Conservation (phyloP, 176 grass and related monocot species). For the Ensete ventricosum region DNA sequence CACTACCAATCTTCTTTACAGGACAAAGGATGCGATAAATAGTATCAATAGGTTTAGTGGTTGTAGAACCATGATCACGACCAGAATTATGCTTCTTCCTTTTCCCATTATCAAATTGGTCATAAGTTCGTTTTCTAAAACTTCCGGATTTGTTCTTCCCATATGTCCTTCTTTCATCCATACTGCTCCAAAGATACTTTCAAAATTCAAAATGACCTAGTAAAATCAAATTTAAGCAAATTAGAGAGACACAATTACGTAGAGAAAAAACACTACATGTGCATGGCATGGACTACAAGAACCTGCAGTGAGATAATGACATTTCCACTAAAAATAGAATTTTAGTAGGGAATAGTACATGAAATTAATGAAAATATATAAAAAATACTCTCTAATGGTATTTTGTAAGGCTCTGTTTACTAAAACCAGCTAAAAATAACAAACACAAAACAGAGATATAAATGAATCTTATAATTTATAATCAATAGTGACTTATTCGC, state of each 20-base stretch:
- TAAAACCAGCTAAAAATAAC: too few species aligned
- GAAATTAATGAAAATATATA: too few species aligned
- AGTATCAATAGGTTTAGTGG: slow-evolving; percentile 66
- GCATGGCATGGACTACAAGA: neutral
- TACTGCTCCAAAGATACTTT: neutral
- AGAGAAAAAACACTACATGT: neutral
- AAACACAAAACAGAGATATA: too few species aligned
- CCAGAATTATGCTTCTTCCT: slow-evolving; percentile 54
- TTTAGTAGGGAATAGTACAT: too few species aligned
- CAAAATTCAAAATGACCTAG: neutral
- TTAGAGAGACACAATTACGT: neutral
- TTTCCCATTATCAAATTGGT: slow-evolving; percentile 52
- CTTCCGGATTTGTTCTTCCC: slow-evolving; percentile 5
- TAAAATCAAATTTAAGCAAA: neutral
- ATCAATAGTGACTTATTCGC: too few species aligned
- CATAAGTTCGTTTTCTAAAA: slow-evolving; percentile 8
- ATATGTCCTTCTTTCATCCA: neutral
- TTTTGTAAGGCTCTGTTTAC: too few species aligned
- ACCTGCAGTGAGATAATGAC: neutral
- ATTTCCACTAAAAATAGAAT: too few species aligned
- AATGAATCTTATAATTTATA: too few species aligned
- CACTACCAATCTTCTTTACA: slow-evolving; percentile 77
- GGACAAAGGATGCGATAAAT: slow-evolving; percentile 87
- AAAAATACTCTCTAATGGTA: too few species aligned
- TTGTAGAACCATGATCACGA: slow-evolving; percentile 32